Evolutionary conservation across 192 early-diverging fungal genomes (phyloP), one percentile per base, ranked within the genome.

Genomic region (Rhizoclosmatium sp.): DNA sequence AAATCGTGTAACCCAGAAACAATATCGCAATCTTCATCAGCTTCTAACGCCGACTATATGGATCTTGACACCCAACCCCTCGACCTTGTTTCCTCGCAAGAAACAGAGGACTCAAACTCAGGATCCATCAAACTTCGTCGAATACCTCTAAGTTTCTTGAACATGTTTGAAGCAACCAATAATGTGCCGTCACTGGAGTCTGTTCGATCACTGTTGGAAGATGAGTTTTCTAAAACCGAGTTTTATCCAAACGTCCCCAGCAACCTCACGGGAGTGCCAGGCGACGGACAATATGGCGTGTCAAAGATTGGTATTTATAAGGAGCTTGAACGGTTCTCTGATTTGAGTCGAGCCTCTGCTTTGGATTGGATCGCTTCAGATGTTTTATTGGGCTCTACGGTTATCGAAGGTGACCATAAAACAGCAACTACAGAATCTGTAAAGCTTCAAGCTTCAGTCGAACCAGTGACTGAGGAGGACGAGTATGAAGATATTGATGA

Each of bases 281-380:
- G 9, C 10, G 41, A 21, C 10, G 41, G 21, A 42, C 10, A 65
- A 65, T 41, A 65, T 41, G 21, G 21, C 7, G 62, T 21, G 14
- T 16, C 14, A 14, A 58, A 12, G 51, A 54, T 12, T 54, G 5
- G 5, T 12, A 54, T 54, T 54, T 16, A 54, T 7, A 23, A 9
- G 9, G 69, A 71, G 48, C 51, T 71, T 16, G 19, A 23, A 54
- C 49, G 51, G n/a, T 10, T 54, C 3, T 31, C 23, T 4, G 54
- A 71, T 56, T 19, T 71, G 9, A 54, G 47, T 4, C 47, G 47
- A n/a, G 40, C 39, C 5, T 54, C 39, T 9, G n/a, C 69, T 12
- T 19, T 71, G 12, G 69, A 71, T 54, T 71, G 69, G 69, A 71
- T 71, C 0, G 69, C 69, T 14, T 19, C n/a, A 7, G 69, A 71